A percentile compares a stretch with the other conserved stretches of the same genome.
phyloP scores from a whole-genome alignment of 2,329 filamentous ascomycete species.

The Trichoderma sp. region DNA sequence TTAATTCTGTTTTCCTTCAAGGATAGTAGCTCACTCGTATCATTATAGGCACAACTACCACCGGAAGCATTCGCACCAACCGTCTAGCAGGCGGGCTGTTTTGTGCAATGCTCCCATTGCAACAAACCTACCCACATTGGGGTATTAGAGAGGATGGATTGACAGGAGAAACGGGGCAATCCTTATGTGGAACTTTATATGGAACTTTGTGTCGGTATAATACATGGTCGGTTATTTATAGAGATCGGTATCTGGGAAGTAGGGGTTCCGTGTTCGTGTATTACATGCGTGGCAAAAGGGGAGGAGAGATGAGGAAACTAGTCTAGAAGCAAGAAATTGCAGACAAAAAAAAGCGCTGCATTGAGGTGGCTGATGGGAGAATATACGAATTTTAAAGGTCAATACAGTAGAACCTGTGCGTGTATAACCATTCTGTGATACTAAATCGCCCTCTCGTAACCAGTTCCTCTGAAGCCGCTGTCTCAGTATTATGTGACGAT shows the following conservation, averaged over 20 bases:
- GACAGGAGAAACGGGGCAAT: conserved; percentile 7
- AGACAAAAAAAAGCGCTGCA: conserved; percentile 1
- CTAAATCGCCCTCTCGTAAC: neutral
- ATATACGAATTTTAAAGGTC: neutral
- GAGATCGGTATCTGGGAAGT: neutral
- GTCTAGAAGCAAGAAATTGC: neutral
- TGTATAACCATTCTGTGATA: neutral
- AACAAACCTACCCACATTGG: neutral
- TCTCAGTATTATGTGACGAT: neutral
- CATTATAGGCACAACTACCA: conserved; percentile 27
- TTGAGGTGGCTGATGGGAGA: neutral
- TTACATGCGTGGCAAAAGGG: conserved; percentile 1
- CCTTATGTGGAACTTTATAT: conserved; percentile 2
- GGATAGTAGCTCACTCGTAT: neutral
- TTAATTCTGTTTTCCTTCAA: neutral
- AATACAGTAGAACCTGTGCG: neutral
- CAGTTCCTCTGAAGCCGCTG: neutral
- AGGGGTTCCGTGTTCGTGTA: neutral
- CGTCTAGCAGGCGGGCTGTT: conserved; percentile 8
- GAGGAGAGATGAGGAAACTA: neutral
- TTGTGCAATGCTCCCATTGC: neutral
- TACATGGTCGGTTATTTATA: conserved; percentile 11
- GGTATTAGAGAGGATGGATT: conserved; percentile 9
- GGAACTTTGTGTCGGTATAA: neutral
- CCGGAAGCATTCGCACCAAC: conserved; percentile 28